Base-by-base conservation (phyloP, 1,284 basidiomycete species). In the Farysia itapuensis region DNA sequence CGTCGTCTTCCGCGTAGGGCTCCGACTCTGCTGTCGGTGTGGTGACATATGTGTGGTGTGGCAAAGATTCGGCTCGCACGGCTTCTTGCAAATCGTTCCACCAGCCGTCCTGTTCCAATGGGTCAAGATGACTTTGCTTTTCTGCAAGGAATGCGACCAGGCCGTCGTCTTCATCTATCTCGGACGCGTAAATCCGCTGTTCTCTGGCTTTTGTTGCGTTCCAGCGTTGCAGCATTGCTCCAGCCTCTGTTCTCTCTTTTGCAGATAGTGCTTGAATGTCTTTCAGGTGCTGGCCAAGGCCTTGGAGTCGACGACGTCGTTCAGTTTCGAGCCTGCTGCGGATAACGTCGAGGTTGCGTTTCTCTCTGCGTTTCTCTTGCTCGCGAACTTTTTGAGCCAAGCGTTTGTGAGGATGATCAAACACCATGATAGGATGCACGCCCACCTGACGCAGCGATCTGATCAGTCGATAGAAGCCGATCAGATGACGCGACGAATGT, bases 401-500 rank as follows among this genome's bases (percentile, higher is more conserved):
- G 15, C 67, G 35, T 32, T 65, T 57, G 16, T 53, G 50, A 1
- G 66, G 63, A 20, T 70, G 58, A 39, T 72, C 70, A 28, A 72
- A 72, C 11, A 72, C 58, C 61, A 72, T 67, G 26, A 72, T 47
- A 2, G 70, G 65, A 4, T 48, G 26, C 13, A 69, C 43, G 21
- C 49, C 45, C 35, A 59, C 26, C 16, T 56, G 49, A 7, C 56
- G 53, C 12, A 72, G 37, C n/a, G 61, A 43, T 5, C 35, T 45
- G 34, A 70, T 42, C 23, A 72, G 59, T 8, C 66, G 43, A 40
- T 59, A 59, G 37, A 72, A 63, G 18, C 70, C 70, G 9, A 72
- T 51, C 14, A 70, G 43, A 25, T 72, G 70, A 33, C 70, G 61
- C 11, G 47, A 43, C 13, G 54, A 39, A 26, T 67, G 53, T 13